Conservation (phyloP, 257 asterid species). For the Plantago elongata region DNA sequence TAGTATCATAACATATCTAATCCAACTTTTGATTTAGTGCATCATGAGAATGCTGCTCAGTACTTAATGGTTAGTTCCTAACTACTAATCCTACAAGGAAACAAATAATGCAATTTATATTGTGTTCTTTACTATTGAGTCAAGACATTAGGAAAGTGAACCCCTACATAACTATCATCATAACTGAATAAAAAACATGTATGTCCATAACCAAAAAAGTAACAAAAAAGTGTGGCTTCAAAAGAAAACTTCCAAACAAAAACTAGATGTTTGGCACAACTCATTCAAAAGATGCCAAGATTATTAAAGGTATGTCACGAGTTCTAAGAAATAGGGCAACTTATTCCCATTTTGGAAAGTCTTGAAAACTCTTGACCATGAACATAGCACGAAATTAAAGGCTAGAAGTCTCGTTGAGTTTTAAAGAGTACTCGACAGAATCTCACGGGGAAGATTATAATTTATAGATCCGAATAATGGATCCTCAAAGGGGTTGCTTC, state of each 20-base stretch:
- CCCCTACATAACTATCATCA: neutral
- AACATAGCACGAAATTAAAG: slow-evolving; percentile 7
- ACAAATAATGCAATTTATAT: neutral
- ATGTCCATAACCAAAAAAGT: neutral
- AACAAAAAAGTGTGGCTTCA: neutral
- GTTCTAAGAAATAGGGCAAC: slow-evolving; percentile 3
- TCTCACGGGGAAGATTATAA: slow-evolving; percentile 16
- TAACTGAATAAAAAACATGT: neutral
- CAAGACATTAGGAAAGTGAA: neutral
- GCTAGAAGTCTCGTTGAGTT: slow-evolving; percentile 8
- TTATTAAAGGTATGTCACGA: neutral
- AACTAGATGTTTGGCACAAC: neutral
- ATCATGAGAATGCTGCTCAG: too few relatives aligned
- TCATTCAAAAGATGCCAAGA: neutral
- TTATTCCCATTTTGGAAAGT: neutral
- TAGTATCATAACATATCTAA: too few relatives aligned
- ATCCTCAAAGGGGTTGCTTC: slow-evolving; percentile 30
- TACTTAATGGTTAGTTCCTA: too few relatives aligned
- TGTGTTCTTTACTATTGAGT: neutral
- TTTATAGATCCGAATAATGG: slow-evolving; percentile 17
- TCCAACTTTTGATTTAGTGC: too few relatives aligned
- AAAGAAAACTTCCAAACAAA: slow-evolving; percentile 6
- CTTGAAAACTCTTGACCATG: slow-evolving; percentile 6
- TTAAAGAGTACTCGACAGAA: slow-evolving; percentile 11
- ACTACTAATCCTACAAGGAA: too few relatives aligned